phyloP scores from a whole-genome alignment of 108 stramenopile species.

The Cylindrotheca closterium region DNA sequence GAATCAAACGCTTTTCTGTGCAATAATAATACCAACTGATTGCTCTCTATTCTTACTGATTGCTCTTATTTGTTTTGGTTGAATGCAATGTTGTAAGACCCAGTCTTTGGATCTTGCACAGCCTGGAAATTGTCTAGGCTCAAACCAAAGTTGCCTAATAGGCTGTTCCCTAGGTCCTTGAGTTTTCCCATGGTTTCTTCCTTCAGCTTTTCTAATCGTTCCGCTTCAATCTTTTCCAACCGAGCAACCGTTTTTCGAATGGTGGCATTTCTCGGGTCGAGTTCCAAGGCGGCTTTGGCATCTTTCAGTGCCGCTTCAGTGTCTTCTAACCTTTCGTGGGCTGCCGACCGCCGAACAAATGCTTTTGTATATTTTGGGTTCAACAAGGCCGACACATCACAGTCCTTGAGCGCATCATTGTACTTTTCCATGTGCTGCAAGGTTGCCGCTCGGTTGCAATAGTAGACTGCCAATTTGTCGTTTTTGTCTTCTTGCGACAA shows the following conservation, averaged over 20 bases:
- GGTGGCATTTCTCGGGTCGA: constrained; percentile 62
- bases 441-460: constrained; percentile 85
- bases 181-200: constrained; percentile 93
- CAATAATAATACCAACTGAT: too few species aligned
- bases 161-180: constrained; percentile 95
- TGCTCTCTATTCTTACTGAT: too few species aligned
- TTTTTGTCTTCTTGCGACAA: constrained; percentile 26
- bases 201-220: constrained; percentile 90
- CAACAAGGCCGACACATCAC: constrained; percentile 61
- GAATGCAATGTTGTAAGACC: constrained; percentile 38
- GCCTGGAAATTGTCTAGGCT: constrained; percentile 96
- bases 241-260: constrained; percentile 52
- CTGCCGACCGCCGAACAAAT: constrained; percentile 71
- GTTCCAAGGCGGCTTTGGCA: constrained; percentile 62
- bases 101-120: constrained; percentile 89
- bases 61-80: constrained; percentile 21
- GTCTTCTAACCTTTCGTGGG: constrained; percentile 59
- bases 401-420: constrained; percentile 76
- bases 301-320: constrained; percentile 66
- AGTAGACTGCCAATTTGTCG: constrained; percentile 68
- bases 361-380: constrained; percentile 88
- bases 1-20: too few species aligned
- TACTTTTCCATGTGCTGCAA: constrained; percentile 56
- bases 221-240: constrained; percentile 70
- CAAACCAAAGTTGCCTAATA: constrained; percentile 96